Conservation (phyloP, 1,284 basidiomycete species). For the Pholiota adiposa region DNA sequence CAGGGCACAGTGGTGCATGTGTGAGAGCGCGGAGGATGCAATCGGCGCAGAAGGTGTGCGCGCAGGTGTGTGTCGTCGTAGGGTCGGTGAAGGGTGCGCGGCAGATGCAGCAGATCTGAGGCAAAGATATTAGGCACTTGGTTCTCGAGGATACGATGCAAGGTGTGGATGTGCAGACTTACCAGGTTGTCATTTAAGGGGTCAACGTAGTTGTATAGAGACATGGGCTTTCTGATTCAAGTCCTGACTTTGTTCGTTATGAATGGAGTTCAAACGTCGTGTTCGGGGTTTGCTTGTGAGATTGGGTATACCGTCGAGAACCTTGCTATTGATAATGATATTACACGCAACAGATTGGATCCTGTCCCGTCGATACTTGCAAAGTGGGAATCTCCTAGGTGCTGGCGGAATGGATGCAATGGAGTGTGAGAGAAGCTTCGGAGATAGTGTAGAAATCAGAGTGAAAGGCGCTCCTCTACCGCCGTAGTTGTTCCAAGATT, state of each 20-base stretch:
- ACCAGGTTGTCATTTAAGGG: constrained; percentile 64
- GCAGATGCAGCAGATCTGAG: constrained; percentile 83
- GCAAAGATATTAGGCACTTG: background rate
- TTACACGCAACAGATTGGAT: too few species aligned
- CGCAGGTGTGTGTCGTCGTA: constrained; percentile 71
- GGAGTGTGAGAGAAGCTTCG: too few species aligned
- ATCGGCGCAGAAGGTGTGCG: constrained; percentile 82
- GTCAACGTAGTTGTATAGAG: constrained; percentile 55
- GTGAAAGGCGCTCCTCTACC: background rate
- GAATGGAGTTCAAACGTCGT: too few species aligned
- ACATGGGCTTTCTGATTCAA: constrained; percentile 26
- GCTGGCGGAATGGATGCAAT: too few species aligned
- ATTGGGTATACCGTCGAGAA: too few species aligned
- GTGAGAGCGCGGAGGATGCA: constrained; percentile 73
- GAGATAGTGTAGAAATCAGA: too few species aligned
- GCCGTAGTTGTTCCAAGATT: background rate
- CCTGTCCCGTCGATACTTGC: too few species aligned
- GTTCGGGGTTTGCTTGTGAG: too few species aligned
- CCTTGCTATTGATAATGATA: too few species aligned
- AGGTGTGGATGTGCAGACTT: constrained; percentile 21
- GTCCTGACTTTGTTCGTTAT: too few species aligned
- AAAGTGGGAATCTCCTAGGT: too few species aligned
- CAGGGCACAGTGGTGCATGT: constrained; percentile 75
- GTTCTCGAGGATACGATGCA: background rate
- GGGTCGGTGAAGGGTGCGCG: constrained; percentile 78